Evolutionary conservation across 768 basidiomycete species (phyloP).

Genomic region (Lanmaoa pseudosensibilis): DNA sequence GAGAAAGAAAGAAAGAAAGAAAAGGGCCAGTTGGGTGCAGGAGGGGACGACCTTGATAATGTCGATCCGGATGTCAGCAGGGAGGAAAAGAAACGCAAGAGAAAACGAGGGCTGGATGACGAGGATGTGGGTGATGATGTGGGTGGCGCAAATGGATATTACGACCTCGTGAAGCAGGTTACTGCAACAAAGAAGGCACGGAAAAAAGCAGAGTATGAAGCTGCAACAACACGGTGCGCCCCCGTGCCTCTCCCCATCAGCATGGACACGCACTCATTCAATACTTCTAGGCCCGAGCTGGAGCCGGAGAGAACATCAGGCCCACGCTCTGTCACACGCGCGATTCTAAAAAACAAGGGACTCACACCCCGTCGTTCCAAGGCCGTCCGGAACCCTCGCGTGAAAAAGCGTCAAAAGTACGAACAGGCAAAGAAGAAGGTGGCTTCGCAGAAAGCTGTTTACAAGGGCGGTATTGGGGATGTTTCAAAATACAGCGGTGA

Average conservation of each 20-base stretch:
- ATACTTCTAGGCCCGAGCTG: conserved; percentile 28
- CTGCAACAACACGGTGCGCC: conserved; percentile 57
- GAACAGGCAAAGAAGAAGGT: conserved; percentile 95
- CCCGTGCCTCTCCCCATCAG: not conserved
- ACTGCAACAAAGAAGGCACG: conserved; percentile 70
- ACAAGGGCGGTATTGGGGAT: conserved; percentile 79
- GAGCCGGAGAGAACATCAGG: conserved; percentile 52
- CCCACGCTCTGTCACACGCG: conserved; percentile 84
- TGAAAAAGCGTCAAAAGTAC: conserved; percentile 93
- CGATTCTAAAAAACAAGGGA: conserved; percentile 92
- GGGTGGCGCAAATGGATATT: conserved; percentile 74
- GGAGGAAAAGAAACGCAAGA: conserved; percentile 39
- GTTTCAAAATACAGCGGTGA: conserved; percentile 87
- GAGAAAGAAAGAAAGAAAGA: conserved; percentile 39
- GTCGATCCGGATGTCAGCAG: conserved; percentile 43
- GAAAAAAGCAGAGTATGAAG: conserved; percentile 82
- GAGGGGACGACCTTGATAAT: conserved; percentile 69
- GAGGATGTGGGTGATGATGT: conserved; percentile 43
- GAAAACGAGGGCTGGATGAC: conserved; percentile 38
- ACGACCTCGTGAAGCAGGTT: conserved; percentile 81
- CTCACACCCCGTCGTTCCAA: conserved; percentile 90
- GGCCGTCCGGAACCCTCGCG: conserved; percentile 90
- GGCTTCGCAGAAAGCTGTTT: conserved; percentile 86
- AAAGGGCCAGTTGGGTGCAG: conserved; percentile 40
- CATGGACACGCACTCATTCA: conserved; percentile 4